Conservation (phyloP, 164 flowering plant genomes). For the Houttuynia cordata region DNA sequence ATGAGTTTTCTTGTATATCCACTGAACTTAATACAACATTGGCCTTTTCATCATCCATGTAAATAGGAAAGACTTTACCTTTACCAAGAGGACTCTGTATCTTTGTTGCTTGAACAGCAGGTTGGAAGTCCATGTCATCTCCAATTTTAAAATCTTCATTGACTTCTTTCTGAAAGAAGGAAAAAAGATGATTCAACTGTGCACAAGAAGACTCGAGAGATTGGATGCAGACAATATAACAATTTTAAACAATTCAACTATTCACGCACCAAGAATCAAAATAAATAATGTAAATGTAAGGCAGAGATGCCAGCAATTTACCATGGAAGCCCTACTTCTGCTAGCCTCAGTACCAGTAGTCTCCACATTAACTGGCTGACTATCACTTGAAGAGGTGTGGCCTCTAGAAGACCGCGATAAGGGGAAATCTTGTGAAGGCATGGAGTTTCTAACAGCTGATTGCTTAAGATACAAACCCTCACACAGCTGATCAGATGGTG, state of each 20-base stretch:
- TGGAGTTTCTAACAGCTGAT: neutral
- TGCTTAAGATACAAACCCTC: neutral
- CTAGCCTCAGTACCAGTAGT: neutral
- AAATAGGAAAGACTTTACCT: conserved; percentile 7
- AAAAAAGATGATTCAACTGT: neutral
- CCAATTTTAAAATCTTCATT: conserved; percentile 3
- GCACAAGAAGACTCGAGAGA: neutral
- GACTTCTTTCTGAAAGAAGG: conserved; percentile 18
- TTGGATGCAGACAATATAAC: neutral
- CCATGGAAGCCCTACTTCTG: neutral
- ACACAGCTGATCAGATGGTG: neutral
- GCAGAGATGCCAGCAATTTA: neutral
- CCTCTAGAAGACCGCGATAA: neutral
- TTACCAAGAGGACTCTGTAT: conserved; percentile 2
- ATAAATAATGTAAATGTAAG: conserved; percentile 7
- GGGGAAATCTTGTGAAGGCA: neutral
- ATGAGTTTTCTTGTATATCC: conserved; percentile 1
- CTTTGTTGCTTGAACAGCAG: conserved; percentile 3
- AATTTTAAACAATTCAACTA: neutral
- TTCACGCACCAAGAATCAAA: conserved; percentile 11
- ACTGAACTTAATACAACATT: too few relatives aligned
- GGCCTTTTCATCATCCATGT: conserved; percentile 1
- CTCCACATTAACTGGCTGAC: neutral
- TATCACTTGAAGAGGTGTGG: neutral
- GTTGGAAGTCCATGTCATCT: conserved; percentile 8